Evolutionary conservation across 495 filamentous ascomycete genomes (phyloP).

Genomic region (Trichoderma virens): DNA sequence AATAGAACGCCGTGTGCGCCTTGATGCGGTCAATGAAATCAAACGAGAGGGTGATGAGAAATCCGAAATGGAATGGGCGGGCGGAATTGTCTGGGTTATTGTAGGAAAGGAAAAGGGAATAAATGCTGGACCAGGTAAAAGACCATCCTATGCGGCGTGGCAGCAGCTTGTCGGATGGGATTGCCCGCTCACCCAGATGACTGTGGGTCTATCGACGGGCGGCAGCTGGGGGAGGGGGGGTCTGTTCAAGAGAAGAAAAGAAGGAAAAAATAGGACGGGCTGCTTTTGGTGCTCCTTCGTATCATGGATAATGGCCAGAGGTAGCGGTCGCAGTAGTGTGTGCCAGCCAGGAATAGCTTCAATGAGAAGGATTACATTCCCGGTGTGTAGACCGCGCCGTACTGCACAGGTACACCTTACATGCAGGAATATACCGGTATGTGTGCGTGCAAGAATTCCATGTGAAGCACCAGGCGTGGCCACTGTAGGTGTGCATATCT

Average conservation of each 20-base stretch:
- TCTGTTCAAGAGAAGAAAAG: background rate
- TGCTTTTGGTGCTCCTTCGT: background rate
- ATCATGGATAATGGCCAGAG: background rate
- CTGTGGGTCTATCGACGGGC: background rate
- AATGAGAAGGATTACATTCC: too few relatives aligned
- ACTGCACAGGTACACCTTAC: too few relatives aligned
- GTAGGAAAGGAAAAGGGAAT: background rate
- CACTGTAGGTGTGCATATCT: too few relatives aligned
- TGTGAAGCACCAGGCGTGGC: too few relatives aligned
- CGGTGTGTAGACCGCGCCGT: background rate
- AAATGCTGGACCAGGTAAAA: background rate
- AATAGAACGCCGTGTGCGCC: too few relatives aligned
- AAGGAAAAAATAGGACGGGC: background rate
- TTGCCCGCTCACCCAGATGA: slow-evolving; percentile 1
- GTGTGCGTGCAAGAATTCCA: too few relatives aligned
- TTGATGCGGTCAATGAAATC: too few relatives aligned
- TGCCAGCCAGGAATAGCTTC: too few relatives aligned
- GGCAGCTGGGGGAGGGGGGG: background rate
- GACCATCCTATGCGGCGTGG: background rate
- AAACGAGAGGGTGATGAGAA: too few relatives aligned
- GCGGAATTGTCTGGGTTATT: background rate
- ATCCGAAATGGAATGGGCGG: background rate
- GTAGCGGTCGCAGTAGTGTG: background rate
- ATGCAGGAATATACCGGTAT: too few relatives aligned
- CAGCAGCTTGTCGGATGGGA: background rate